Conservation (phyloP, 768 basidiomycete species). For the Chalciporus pseudorubinellus region DNA sequence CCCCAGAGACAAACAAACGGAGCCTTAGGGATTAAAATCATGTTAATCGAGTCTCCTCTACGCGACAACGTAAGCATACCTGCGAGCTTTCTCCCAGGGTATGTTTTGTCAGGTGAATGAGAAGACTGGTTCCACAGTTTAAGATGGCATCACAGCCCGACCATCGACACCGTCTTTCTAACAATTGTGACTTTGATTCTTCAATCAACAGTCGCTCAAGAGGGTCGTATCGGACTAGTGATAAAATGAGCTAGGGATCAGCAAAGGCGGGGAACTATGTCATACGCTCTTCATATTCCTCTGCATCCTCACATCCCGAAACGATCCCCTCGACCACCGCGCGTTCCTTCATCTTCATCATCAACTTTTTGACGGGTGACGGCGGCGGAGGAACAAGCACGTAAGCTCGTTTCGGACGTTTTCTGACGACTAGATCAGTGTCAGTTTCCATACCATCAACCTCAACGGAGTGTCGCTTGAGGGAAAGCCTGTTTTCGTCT, state of each 20-base stretch:
- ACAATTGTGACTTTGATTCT: slow-evolving; percentile 48
- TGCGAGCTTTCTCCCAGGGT: slow-evolving; percentile 29
- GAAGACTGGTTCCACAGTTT: slow-evolving; percentile 50
- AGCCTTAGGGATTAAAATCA: slow-evolving; percentile 22
- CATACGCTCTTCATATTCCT: slow-evolving; percentile 32
- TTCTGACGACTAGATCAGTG: slow-evolving; percentile 6
- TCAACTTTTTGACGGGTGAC: slow-evolving; percentile 20
- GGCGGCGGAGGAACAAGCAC: slow-evolving; percentile 30
- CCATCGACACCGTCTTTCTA: slow-evolving; percentile 57
- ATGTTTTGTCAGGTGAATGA: slow-evolving; percentile 48
- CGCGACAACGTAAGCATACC: slow-evolving; percentile 19
- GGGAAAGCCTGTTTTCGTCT: not conserved
- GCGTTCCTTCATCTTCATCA: slow-evolving; percentile 15
- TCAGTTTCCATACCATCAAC: slow-evolving; percentile 12
- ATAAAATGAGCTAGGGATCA: slow-evolving; percentile 28
- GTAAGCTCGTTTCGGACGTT: slow-evolving; percentile 28
- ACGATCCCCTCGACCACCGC: slow-evolving; percentile 14
- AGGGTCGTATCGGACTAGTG: slow-evolving; percentile 38
- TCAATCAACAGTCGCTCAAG: slow-evolving; percentile 44
- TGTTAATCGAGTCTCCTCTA: slow-evolving; percentile 7
- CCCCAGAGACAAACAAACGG: slow-evolving; percentile 55
- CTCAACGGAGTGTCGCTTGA: slow-evolving; percentile 23
- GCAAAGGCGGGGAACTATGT: slow-evolving; percentile 20
- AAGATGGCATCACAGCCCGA: slow-evolving; percentile 50
- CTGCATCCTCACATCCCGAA: slow-evolving; percentile 16